A percentile compares a stretch with the other conserved stretches of the same genome.
These are phyloP conservation scores for Coniochaeta sp. DNA, from an alignment of 2,329 filamentous ascomycete species.

Conservation along the genomic window DNA sequence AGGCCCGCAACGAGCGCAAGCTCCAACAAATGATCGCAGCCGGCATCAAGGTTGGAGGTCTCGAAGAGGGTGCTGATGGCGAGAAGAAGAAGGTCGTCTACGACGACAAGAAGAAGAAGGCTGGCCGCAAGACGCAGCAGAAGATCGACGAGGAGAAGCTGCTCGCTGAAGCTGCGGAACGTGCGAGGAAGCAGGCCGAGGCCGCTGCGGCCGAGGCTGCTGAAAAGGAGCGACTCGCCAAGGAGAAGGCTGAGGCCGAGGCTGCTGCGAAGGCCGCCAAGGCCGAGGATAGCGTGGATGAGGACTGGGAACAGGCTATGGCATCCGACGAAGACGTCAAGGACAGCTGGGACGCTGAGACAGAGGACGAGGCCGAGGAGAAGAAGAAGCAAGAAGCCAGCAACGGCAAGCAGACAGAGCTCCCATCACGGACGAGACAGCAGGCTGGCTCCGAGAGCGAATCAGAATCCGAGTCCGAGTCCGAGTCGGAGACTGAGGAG, in stretches of 20 bases:
- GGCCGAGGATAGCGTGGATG: constrained; percentile 52
- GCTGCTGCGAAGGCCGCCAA: constrained; percentile 44
- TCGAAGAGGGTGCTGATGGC: constrained; percentile 37
- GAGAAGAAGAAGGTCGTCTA: constrained; percentile 70
- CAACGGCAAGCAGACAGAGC: constrained; percentile 10
- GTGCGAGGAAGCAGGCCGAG: constrained; percentile 62
- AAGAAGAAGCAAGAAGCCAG: constrained; percentile 24
- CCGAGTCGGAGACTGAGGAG: constrained; percentile 64
- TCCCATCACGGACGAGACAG: constrained; percentile 24
- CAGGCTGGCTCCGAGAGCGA: constrained; percentile 24
- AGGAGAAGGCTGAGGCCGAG: constrained; percentile 49
- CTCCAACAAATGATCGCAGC: constrained; percentile 80
- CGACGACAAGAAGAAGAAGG: constrained; percentile 66
- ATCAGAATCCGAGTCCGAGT: constrained; percentile 35
- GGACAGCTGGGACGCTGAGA: constrained; percentile 90
- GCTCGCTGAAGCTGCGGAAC: constrained; percentile 70
- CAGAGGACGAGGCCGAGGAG: constrained; percentile 57
- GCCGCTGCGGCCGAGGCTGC: constrained; percentile 55
- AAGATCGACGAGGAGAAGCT: constrained; percentile 71
- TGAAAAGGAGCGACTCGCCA: constrained; percentile 47
- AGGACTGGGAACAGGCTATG: constrained; percentile 85
- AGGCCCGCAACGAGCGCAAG: constrained; percentile 70
- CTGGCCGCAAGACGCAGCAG: constrained; percentile 48
- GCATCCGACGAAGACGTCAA: constrained; percentile 74
- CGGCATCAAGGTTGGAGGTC: constrained; percentile 63